phyloP scores from a whole-genome alignment of 1,284 basidiomycete genomes.

The Trametes pubescens region DNA sequence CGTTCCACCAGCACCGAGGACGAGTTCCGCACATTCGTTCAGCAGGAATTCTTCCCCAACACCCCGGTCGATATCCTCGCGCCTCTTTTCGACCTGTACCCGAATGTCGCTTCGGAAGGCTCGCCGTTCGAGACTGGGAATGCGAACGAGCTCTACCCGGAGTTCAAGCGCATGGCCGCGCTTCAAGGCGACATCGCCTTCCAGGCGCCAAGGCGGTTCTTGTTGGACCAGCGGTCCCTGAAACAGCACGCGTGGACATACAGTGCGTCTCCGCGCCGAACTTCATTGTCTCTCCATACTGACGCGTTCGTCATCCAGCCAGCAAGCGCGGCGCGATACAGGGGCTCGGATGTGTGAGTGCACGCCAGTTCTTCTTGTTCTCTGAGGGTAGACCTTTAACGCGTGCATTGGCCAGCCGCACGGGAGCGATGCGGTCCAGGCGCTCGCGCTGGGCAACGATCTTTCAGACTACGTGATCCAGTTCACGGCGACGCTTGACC shows the following conservation, averaged over 20 bases:
- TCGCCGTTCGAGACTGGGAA: slow-evolving; percentile 61
- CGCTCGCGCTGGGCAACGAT: slow-evolving; percentile 16
- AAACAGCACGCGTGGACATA: slow-evolving; percentile 44
- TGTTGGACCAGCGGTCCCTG: slow-evolving; percentile 44
- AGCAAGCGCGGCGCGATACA: slow-evolving; percentile 52
- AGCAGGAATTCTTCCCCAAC: background rate
- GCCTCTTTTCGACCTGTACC: slow-evolving; percentile 38
- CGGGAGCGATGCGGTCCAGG: slow-evolving; percentile 28
- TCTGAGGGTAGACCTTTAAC: background rate
- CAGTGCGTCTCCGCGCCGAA: slow-evolving; percentile 34
- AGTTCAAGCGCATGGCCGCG: slow-evolving; percentile 62
- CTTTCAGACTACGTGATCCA: slow-evolving; percentile 34
- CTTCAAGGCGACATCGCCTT: slow-evolving; percentile 61
- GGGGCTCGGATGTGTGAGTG: slow-evolving; percentile 51
- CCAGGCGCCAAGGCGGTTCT: slow-evolving; percentile 60
- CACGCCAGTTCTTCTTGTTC: background rate
- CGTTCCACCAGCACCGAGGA: slow-evolving; percentile 9
- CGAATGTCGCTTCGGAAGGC: slow-evolving; percentile 46
- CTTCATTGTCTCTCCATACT: no score
- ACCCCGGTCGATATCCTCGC: background rate
- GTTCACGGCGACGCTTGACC: slow-evolving; percentile 34
- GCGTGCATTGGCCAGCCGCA: slow-evolving; percentile 15
- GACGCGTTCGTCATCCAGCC: background rate
- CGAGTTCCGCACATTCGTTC: slow-evolving; percentile 9
- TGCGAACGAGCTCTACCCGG: slow-evolving; percentile 51